Evolutionary conservation across 495 filamentous ascomycete species (phyloP).

Genomic region (Penicillium parvum): DNA sequence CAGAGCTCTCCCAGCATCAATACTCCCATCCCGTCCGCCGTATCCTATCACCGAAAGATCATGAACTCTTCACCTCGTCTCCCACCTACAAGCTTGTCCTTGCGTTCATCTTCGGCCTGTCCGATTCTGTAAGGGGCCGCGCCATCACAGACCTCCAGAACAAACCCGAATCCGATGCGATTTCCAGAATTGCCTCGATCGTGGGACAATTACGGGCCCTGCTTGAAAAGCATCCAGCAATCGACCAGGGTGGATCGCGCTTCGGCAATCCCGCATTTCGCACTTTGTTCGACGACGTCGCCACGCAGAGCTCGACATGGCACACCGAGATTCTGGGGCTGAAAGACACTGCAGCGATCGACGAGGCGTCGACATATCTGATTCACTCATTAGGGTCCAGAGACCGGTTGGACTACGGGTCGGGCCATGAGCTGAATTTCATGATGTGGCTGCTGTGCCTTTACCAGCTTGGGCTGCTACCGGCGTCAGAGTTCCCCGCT

Average conservation of each 20-base stretch:
- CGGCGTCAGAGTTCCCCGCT: slow-evolving; percentile 58
- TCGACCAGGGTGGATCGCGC: slow-evolving; percentile 79
- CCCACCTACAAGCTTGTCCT: slow-evolving; percentile 72
- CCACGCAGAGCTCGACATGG: slow-evolving; percentile 41
- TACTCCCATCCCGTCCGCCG: slow-evolving; percentile 67
- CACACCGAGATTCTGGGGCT: slow-evolving; percentile 48
- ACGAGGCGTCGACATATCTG: slow-evolving; percentile 76
- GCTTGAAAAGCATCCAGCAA: slow-evolving; percentile 64
- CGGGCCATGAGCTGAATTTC: slow-evolving; percentile 95
- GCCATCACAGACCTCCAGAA: slow-evolving; percentile 63
- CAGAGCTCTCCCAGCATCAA: slow-evolving; percentile 54
- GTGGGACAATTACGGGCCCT: slow-evolving; percentile 62
- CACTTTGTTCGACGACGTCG: slow-evolving; percentile 69
- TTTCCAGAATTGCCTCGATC: slow-evolving; percentile 63
- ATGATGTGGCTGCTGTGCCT: slow-evolving; percentile 90
- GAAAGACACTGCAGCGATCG: slow-evolving; percentile 49
- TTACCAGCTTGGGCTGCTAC: slow-evolving; percentile 68
- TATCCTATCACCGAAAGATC: slow-evolving; percentile 76
- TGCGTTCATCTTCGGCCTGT: slow-evolving; percentile 80
- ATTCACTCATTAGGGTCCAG: slow-evolving; percentile 79
- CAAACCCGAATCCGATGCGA: slow-evolving; percentile 47
- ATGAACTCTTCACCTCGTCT: slow-evolving; percentile 74
- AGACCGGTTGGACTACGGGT: slow-evolving; percentile 92
- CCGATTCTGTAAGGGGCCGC: slow-evolving; percentile 73
- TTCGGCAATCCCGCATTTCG: slow-evolving; percentile 95